Percentiles rank a stretch among this genome's conserved stretches.
These are phyloP conservation scores for Quercus lobata DNA, from an alignment of 331 rosid genomes.

Conservation along the genomic window DNA sequence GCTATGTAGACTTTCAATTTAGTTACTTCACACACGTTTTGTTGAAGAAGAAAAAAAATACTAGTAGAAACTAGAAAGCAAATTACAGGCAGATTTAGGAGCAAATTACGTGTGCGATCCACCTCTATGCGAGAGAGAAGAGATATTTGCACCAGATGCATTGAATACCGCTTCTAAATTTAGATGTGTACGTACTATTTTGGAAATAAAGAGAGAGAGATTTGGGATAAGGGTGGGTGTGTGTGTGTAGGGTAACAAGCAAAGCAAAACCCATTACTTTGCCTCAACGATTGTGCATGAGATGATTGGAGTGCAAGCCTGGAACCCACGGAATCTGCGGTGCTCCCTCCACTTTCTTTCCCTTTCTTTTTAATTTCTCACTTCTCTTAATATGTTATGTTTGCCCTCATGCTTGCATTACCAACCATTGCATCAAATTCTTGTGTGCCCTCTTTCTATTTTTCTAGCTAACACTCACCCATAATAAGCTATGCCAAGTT, in stretches of 20 bases:
- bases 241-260: constrained; percentile 17
- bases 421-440: constrained; percentile 30
- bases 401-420: constrained; percentile 39
- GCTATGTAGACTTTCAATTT: background rate
- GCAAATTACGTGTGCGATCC: too few species aligned
- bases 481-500: too few species aligned
- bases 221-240: background rate
- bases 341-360: constrained; percentile 33
- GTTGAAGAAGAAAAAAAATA: constrained; percentile 3
- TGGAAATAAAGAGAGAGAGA: constrained; percentile 12
- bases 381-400: constrained; percentile 2
- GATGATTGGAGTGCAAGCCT: constrained; percentile 91
- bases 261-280: constrained; percentile 53
- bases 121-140: too few species aligned
- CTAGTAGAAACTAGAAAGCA: background rate
- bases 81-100: constrained; percentile 1
- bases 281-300: constrained; percentile 49
- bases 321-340: constrained; percentile 85
- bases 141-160: too few species aligned
- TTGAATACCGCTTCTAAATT: too few species aligned
- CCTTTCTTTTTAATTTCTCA: background rate
- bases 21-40: constrained; percentile 33
- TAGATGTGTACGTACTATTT: background rate
- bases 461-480: too few species aligned
- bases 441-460: background rate